Base-by-base conservation (phyloP, 2,329 filamentous ascomycete genomes). In the Iodosphaeria phyllophila region DNA sequence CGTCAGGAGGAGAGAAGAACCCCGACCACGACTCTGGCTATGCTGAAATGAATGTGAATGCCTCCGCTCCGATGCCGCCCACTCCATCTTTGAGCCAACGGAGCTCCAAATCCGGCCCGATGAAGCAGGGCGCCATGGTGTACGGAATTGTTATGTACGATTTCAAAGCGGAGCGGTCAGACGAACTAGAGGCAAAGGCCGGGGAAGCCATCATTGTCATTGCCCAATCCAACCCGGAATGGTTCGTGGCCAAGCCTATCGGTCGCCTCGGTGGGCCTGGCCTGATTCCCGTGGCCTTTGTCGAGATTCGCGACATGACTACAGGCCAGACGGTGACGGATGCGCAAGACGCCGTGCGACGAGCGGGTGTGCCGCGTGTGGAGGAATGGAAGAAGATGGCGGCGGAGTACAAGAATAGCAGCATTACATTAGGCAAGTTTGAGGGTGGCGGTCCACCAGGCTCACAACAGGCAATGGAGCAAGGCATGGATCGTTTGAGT, bases 351-450 rank as follows among this genome's bases (percentile, higher is more conserved):
- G 86, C 89, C 1, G 80, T 98, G 28, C 69, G 71, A 39, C 73
- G 74, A 38, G 89, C 89, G 2, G 84, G 86, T 12, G 84, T 98
- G 6, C 89, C 89, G 8, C 76, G 74, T 41, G 89, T 98, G 4
- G 89, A 98, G 45, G 89, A 98, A 42, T 98, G 89, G 89, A 98
- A 98, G 59, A 92, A 91, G 54, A 93, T 93, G 82, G 84, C 89
- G 1, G 86, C 86, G 28, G 86, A 93, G 35, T 98, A 98, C 54
- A 98, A 98, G 59, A 93, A 95, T 47, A 92, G 84, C 48, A 95
- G 89, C 52, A 95, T 98, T 44, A 86, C 84, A 1, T 58, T 98
- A 20, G 89, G 89, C 36, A 92, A 86, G 51, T 86, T 91, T 37
- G 80, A 86, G 39, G 59, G 54, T 30, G 59, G 66, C 28, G 47